Evolutionary conservation across 2,329 filamentous ascomycete genomes (phyloP), one percentile per base, ranked within the genome.

Genomic region (Exophiala oligosperma): DNA sequence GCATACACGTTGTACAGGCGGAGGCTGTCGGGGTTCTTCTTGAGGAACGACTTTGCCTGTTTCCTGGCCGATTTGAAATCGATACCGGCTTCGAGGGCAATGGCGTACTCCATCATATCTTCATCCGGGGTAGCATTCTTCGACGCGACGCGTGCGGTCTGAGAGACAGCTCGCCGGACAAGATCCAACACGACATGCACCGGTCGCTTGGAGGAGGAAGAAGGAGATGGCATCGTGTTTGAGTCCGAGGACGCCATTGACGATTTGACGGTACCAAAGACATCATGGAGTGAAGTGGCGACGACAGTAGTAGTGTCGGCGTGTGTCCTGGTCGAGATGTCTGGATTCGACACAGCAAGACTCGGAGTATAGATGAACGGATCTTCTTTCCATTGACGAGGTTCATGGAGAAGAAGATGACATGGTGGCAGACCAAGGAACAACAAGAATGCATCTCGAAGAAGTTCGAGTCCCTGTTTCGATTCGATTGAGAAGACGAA

Each of bases 1-100:
- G 88, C 90, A 68, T 93, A 96, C 0, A 86, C 84, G 64, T 91
- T 89, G 73, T 95, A 97, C 0, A 97, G 76, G 12, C 79, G 76
- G 2, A 90, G 71, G 65, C 85, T 88, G 1, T 83, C 78, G 0
- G 86, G 78, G 55, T 84, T 82, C 49, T 79, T 80, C 68, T 89
- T 93, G n/a, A 97, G 73, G 0, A 96, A 76, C 5, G 74, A 73
- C 67, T 91, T 96, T 0, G 91, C 90, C 5, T 81, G 77, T 69
- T 91, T 95, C 64, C 84, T 87, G 26, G 85, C 83, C 1, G 74
- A 77, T 1, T 72, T 68, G 0, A 81, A 76, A 44, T 86, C 81
- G 56, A 83, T 81, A 0, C 72, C 68, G 50, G 81, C 82, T 66
- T 88, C 84, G 48, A 93, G 80, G 1, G 88, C 87, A 8, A 96